These are phyloP conservation scores for Leptomonas pyrrhocoris DNA, from an alignment of 208 protist genomes.

Conservation along the genomic window DNA sequence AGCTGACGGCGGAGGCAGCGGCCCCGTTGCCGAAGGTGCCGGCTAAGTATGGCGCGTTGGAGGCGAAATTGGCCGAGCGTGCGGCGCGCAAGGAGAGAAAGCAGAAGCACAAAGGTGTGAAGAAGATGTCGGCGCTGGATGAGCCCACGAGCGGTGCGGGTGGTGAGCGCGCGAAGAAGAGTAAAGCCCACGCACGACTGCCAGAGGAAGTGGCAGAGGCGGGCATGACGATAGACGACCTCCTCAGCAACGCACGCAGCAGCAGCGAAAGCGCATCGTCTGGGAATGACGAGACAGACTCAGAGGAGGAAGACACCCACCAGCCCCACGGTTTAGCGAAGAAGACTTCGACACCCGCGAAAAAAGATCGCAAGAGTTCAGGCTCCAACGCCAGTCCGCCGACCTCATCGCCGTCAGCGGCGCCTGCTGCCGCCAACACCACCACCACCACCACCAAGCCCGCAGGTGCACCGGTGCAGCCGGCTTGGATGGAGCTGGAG, in stretches of 20 bases:
- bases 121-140: conserved; percentile 16
- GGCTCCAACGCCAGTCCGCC: neutral
- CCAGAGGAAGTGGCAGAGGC: neutral
- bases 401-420: neutral
- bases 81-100: conserved; percentile 37
- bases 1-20: conserved; percentile 44
- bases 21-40: conserved; percentile 56
- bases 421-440: neutral
- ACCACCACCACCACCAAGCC: neutral
- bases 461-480: neutral
- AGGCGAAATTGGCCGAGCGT: conserved; percentile 17
- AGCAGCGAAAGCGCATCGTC: conserved; percentile 15
- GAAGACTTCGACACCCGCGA: neutral
- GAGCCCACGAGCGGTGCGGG: neutral
- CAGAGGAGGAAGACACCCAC: neutral
- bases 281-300: neutral
- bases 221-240: conserved; percentile 49
- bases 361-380: neutral
- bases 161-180: neutral
- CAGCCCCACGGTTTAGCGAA: neutral
- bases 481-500: conserved; percentile 28
- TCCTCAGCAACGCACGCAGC: conserved; percentile 43
- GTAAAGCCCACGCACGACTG: neutral
- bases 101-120: conserved; percentile 25
- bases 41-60: conserved; percentile 36